Evolutionary conservation across 345 rosid species (phyloP), one percentile per base, ranked within the genome.

Genomic region (Heritiera littoralis): DNA sequence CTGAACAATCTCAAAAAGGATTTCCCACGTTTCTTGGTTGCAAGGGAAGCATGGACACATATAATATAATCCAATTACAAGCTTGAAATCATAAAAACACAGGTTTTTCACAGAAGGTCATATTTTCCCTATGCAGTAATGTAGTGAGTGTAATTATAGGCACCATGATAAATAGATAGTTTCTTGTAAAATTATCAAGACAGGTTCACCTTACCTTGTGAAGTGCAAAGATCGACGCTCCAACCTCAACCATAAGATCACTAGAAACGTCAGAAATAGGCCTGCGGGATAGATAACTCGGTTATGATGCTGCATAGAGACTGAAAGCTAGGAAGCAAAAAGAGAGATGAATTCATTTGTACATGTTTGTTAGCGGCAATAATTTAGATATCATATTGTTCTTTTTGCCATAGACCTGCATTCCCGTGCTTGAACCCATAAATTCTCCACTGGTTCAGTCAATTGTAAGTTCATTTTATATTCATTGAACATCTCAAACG

Each of bases 261-360:
- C 98, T 96, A 11, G 97, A 94, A 75, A 96, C 98, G 59, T 96
- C 98, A 2, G 98, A 92, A 77, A 92, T 90, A 38, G 98, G 98
- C 99, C 99, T 92, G 95, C 89, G 77, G 86, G 66, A 84, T 70
- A 77, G 77, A 74, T 20, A 61, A 76, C 71, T 80, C 51, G 43
- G 67, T 78, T 51, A 60, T 67, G 17, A 23, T 66, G 63, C 74
- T 64, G 30, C 76, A 72, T n/a, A 52, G 60, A 30, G 78, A 75
- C 74, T 9, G 41, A 66, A 78, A 64, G 51, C 75, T 41, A 43
- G 30, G 48, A 71, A 68, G 55, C 1, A 54, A 17, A 55, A 51
- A 78, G 49, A 83, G 76, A 52, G 77, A 55, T 68, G 9, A 77
- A 32, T 52, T 43, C 80, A 78, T 54, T 66, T 78, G 70, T 88